Evolutionary conservation across 2,329 filamentous ascomycete species (phyloP).

Genomic region (Colletotrichum higginsianum): DNA sequence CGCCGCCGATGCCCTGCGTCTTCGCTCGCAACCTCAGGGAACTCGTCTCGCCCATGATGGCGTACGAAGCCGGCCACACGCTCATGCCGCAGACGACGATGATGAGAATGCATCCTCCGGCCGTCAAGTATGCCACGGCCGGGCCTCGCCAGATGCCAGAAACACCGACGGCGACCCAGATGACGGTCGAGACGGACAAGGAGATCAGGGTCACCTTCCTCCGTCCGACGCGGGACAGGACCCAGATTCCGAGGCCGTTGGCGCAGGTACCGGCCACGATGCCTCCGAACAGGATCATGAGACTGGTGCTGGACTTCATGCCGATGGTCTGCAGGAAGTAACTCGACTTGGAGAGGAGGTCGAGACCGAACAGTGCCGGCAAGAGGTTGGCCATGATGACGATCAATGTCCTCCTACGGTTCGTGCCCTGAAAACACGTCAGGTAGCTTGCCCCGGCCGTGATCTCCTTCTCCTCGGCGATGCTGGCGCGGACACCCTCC

Average conservation of each 20-base stretch:
- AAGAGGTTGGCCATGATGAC: conserved; percentile 58
- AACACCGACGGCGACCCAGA: conserved; percentile 63
- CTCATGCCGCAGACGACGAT: conserved; percentile 58
- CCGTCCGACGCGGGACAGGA: conserved; percentile 57
- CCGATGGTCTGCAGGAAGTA: conserved; percentile 56
- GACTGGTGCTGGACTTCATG: conserved; percentile 47
- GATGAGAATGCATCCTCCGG: conserved; percentile 59
- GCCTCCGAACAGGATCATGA: conserved; percentile 61
- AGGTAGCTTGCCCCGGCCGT: conserved; percentile 52
- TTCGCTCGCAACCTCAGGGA: conserved; percentile 60
- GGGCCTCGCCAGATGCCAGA: conserved; percentile 58
- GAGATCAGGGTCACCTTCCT: conserved; percentile 55
- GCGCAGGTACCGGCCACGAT: conserved; percentile 59
- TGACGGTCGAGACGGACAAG: conserved; percentile 48
- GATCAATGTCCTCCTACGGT: conserved; percentile 58
- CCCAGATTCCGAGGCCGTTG: conserved; percentile 60
- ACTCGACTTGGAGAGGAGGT: conserved; percentile 58
- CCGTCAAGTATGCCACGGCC: conserved; percentile 56
- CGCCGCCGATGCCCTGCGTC: conserved; percentile 59
- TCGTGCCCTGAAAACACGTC: conserved; percentile 60
- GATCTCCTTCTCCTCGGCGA: conserved; percentile 58
- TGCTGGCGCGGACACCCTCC: conserved; percentile 48
- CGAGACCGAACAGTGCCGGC: conserved; percentile 61
- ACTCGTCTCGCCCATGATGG: conserved; percentile 59
- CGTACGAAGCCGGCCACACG: conserved; percentile 59